Base-by-base conservation (phyloP, 768 basidiomycete species). In the Lactifluus rugatus region DNA sequence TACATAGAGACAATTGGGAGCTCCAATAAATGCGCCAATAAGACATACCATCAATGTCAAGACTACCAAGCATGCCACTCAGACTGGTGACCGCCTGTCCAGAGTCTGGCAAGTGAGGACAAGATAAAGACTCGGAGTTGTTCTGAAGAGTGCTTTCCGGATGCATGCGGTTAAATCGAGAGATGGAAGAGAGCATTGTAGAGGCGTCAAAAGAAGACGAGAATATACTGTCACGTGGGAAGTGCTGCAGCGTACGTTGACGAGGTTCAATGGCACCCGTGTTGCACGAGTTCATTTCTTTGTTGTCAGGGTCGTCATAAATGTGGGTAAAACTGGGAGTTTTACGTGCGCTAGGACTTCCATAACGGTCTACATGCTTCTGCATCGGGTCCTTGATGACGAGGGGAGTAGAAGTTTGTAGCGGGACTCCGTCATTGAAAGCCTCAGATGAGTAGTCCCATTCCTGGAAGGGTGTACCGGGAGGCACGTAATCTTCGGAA, bases 401-500 rank as follows among this genome's bases (percentile, higher is more conserved):
- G 17, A 62, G 41, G 13, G 63, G 63, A 16, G 63, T 64, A 32
- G 63, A 64, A n/a, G 62, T 56, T 25, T 56, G 60, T 17, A 47
- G 54, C 19, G 63, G 63, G 21, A 32, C 26, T 10, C 57, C 61
- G 21, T 53, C 61, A 28, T 58, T 51, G 50, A 64, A 58, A 8
- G 61, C 11, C 25, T 53, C 53, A 26, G 57, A 41, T 19, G 53
- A 36, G 42, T 5, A 50, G 13, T 55, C 48, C 61, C 50, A 62
- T 31, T 53, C 61, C 2, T 34, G 57, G 36, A 63, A 55, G 6
- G 63, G 63, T 5, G 63, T 64, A 37, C 56, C 57, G 11, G 63
- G 56, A 0, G 63, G 63, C 6, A 63, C 25, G 25, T 55, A 60
- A 41, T 64, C 61, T 23, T 56, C 63, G n/a, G 55, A 47, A 34